Percentiles rank a stretch among this genome's conserved stretches.
These are phyloP conservation scores for Heritiera littoralis DNA, from an alignment of 345 rosid species.

Conservation along the genomic window DNA sequence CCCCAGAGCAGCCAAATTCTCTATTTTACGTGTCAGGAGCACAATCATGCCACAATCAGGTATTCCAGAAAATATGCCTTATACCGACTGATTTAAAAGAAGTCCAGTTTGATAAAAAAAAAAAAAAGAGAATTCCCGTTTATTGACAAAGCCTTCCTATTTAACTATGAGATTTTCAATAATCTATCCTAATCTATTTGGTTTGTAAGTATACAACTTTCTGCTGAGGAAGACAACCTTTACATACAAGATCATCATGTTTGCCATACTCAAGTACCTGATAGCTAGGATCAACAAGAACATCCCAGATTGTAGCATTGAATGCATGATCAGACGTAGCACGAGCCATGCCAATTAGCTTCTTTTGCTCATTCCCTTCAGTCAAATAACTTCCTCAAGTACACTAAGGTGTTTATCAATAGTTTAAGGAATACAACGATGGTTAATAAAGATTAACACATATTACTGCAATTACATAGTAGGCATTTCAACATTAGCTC, in stretches of 20 bases:
- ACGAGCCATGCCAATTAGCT: constrained; percentile 77
- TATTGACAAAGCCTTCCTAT: background rate
- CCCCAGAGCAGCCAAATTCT: background rate
- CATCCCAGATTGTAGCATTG: constrained; percentile 99
- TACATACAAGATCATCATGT: background rate
- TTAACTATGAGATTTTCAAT: background rate
- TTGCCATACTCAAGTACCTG: constrained; percentile 53
- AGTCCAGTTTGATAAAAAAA: too few relatives aligned
- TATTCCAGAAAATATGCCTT: too few relatives aligned
- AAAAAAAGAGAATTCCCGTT: background rate
- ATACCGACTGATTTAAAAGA: too few relatives aligned
- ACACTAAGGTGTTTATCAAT: constrained; percentile 86
- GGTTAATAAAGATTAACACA: constrained; percentile 19
- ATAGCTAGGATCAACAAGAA: constrained; percentile 91
- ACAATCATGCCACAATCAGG: background rate
- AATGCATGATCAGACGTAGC: constrained; percentile 98
- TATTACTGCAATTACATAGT: background rate
- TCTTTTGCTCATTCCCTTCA: constrained; percentile 70
- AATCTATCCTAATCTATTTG: background rate
- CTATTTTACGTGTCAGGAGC: background rate
- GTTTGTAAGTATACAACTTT: background rate
- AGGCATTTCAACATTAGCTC: constrained; percentile 6
- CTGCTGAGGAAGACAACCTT: background rate
- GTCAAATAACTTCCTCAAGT: constrained; percentile 93
- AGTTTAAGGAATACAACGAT: constrained; percentile 38